Evolutionary conservation across 2,329 filamentous ascomycete genomes (phyloP).

Genomic region (Venturia nashicola): DNA sequence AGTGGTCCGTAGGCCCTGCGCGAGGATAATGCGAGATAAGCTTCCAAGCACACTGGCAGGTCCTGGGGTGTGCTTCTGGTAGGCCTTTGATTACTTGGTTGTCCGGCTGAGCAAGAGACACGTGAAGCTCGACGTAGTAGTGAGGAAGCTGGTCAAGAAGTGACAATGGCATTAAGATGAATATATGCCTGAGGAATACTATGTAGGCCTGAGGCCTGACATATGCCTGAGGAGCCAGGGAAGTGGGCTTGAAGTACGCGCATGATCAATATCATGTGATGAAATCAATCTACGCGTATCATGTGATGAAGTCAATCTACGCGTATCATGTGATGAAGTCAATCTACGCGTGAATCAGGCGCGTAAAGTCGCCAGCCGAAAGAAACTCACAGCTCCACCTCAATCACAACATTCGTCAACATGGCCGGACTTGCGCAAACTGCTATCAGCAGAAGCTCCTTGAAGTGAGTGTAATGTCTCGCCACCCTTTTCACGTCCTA

Average conservation of each 20-base stretch:
- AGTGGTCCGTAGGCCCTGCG: not conserved
- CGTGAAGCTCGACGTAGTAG: not conserved
- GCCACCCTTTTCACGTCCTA: not conserved
- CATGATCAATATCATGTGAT: no score
- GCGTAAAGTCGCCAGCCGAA: not conserved
- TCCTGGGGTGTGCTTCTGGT: not conserved
- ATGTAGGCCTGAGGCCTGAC: no score
- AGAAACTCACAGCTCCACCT: not conserved
- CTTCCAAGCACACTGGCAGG: not conserved
- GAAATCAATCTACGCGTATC: no score
- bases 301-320: no score
- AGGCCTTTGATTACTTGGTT: not conserved
- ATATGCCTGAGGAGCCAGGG: no score
- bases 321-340: no score
- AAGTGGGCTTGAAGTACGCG: no score
- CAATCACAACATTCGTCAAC: not conserved
- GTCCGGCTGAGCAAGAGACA: not conserved
- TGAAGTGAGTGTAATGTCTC: not conserved
- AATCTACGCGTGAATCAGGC: not conserved
- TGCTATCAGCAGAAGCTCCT: conserved; percentile 3
- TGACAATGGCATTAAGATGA: no score
- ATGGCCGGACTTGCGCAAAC: conserved; percentile 7
- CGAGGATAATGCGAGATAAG: not conserved
- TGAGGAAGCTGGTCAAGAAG: no score
- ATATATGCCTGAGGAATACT: no score